Evolutionary conservation across 257 asterid genomes (phyloP), one percentile per base, ranked within the genome.

Genomic region (Solanum sejunctum): DNA sequence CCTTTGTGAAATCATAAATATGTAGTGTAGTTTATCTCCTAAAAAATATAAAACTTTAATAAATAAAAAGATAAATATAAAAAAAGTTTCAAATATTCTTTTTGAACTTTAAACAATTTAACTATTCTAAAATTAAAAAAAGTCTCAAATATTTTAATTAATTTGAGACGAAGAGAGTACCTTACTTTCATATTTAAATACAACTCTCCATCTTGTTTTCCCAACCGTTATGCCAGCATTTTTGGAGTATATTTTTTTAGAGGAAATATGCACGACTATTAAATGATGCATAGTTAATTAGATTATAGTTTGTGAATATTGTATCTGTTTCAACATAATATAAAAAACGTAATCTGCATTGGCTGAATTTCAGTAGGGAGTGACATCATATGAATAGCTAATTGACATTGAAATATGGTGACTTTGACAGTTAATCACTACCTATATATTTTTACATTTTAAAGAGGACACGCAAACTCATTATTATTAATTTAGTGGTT

Each of bases 161-260:
- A 28, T 28, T 28, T 28, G 28, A 28, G 2, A 28, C 28, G 28
- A 1, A 28, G 28, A 1, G 2, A 28, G 32, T 28, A 73, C 58
- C 51, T 82, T 86, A 89, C 92, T 83, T 28, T 69, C 39, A 10
- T 32, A 81, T 43, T 79, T 84, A 64, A 83, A 47, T 85, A 77
- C 73, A 83, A 57, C 64, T 58, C 41, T 69, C 32, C 41, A 80
- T 82, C 83, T 85, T 84, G 84, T 84, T 90, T 93, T 93, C 96
- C 82, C 92, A 91, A 91, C 96, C 86, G 93, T 89, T 89, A 85
- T 88, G 84, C 36, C 93, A 87, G 63, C 58, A 82, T 88, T 87
- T 49, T 47, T 90, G 92, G 85, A 77, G 82, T 72, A 73, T 32
- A 28, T 82, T 51, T 18, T 41, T 70, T 84, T 78, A 73, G 64